These are phyloP conservation scores for Penicillium sp. DNA, from an alignment of 2,329 filamentous ascomycete genomes.

Conservation along the genomic window DNA sequence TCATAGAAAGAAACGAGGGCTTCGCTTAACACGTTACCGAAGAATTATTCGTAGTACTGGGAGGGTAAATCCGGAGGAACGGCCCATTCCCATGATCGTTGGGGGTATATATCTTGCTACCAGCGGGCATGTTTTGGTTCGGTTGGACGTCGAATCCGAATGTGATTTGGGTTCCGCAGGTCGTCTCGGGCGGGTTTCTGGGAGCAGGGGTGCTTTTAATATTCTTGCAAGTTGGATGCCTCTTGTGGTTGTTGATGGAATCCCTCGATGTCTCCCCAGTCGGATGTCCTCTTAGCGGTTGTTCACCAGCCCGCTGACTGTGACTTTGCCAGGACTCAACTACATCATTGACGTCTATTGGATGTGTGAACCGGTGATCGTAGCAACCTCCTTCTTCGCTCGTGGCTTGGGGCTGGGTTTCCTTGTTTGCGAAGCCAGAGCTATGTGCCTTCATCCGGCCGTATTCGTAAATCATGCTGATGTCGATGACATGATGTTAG, in stretches of 20 bases:
- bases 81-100: constrained; percentile 45
- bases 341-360: constrained; percentile 39
- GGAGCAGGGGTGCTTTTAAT: neutral
- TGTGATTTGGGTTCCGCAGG: constrained; percentile 39
- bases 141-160: constrained; percentile 44
- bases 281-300: too few species aligned
- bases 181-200: constrained; percentile 40
- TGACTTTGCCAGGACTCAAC: constrained; percentile 20
- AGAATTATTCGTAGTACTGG: constrained; percentile 17
- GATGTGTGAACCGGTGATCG: constrained; percentile 33
- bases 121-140: constrained; percentile 47
- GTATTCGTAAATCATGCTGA: neutral
- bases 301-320: too few species aligned
- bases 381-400: constrained; percentile 31
- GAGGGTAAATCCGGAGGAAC: constrained; percentile 39
- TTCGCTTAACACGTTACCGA: constrained; percentile 30
- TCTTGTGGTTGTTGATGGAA: neutral
- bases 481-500: constrained; percentile 9
- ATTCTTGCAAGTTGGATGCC: neutral
- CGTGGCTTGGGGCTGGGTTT: constrained; percentile 28
- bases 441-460: neutral
- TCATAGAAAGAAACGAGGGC: neutral
- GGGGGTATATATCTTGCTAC: constrained; percentile 39
- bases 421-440: constrained; percentile 26
- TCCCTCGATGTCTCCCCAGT: too few species aligned